Evolutionary conservation across 2,329 filamentous ascomycete genomes (phyloP).

Genomic region (Mollisiaceae sp.): DNA sequence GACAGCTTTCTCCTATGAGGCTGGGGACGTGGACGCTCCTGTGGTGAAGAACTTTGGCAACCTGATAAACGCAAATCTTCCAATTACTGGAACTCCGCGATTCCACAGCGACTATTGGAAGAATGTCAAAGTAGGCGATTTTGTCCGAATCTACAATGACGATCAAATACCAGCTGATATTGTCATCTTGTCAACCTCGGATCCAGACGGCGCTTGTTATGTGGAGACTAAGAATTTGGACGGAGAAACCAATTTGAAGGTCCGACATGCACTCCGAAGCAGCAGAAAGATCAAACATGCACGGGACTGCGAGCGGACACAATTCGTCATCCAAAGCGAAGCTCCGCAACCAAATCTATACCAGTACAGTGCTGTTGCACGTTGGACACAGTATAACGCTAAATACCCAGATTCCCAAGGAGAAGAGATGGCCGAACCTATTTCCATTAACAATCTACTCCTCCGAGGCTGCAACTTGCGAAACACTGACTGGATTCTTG

Average conservation of each 20-base stretch:
- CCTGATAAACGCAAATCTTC: conserved; percentile 74
- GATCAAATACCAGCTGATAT: conserved; percentile 95
- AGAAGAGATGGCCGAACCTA: conserved; percentile 86
- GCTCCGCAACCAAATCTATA: conserved; percentile 92
- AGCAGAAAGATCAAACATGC: conserved; percentile 85
- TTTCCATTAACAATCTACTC: conserved; percentile 93
- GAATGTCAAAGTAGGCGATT: conserved; percentile 92
- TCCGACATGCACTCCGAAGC: conserved; percentile 87
- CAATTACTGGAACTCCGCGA: conserved; percentile 71
- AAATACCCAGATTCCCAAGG: conserved; percentile 65
- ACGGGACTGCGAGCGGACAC: conserved; percentile 85
- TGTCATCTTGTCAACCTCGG: conserved; percentile 89
- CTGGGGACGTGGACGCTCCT: conserved; percentile 41
- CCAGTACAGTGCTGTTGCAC: conserved; percentile 87
- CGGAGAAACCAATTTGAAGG: conserved; percentile 96
- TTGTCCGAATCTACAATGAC: conserved; percentile 94
- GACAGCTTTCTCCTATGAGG: conserved; percentile 47
- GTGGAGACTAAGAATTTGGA: conserved; percentile 98
- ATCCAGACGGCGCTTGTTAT: conserved; percentile 92
- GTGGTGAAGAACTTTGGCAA: conserved; percentile 61
- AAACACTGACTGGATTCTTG: conserved; percentile 96
- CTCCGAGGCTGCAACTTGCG: conserved; percentile 91
- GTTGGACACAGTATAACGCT: conserved; percentile 78
- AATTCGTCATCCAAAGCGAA: conserved; percentile 91
- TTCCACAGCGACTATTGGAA: conserved; percentile 98